Evolutionary conservation across 2,329 filamentous ascomycete genomes (phyloP), one percentile per base, ranked within the genome.

Genomic region (Xylaria sp.): DNA sequence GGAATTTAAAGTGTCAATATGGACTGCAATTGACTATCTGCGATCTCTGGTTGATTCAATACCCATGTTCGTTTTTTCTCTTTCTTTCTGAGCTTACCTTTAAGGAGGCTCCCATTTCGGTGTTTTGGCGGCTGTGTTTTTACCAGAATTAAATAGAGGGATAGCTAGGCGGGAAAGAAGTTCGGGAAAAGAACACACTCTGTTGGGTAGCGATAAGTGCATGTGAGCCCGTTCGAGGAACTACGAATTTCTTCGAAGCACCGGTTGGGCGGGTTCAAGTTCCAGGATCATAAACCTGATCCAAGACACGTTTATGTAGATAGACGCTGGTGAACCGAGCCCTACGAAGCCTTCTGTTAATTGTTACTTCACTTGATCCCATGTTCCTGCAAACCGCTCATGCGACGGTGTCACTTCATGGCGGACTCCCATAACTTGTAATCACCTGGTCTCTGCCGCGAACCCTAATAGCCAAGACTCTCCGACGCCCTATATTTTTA

Each of bases 21-120:
- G 50, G 34, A 56, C 39, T 57, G 63, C 37, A 57, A 25, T 15
- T 25, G 61, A 51, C 51, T 46, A 23, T 39, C 52, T 50, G 37
- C 18, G 56, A 63, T 65, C 44, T 67, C 56, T 67, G 64, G 61
- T 58, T 70, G 44, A 67, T 70, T 69, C 65, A 67, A 73, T 72
- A 72, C 70, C 71, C 71, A 59, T 67, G 13, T 62, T 65, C 51
- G 59, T 68, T 69, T 70, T 52, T 28, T 54, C 5, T 34, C 34
- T 32, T 7, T 32, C 34, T 54, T 34, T 34, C n/a, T 61, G 66
- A 56, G 18, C 61, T 65, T 66, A 46, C 37, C 51, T 48, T 41
- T 41, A 64, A 62, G 55, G 67, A 56, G 69, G 46, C 52, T 52
- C 55, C 34, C 18, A 28, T 37, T 52, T 34, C 46, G 66, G 57